phyloP scores from a whole-genome alignment of 2,329 filamentous ascomycete species.

The Ophidiomyces ophidiicola region DNA sequence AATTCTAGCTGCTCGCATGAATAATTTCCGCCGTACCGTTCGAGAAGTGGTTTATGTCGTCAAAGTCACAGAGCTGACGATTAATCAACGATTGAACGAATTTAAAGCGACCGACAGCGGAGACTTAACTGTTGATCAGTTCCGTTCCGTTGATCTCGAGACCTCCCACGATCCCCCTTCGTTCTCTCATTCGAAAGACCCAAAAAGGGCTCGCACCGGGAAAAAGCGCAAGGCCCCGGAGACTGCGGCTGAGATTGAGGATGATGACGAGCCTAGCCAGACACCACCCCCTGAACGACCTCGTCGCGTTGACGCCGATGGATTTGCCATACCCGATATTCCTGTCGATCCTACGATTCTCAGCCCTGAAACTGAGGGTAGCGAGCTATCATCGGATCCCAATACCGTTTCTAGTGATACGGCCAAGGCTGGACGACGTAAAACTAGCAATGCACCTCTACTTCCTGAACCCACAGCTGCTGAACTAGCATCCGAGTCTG shows the following conservation, averaged over 20 bases:
- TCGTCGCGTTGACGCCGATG: slow-evolving; percentile 50
- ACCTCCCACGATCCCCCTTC: slow-evolving; percentile 71
- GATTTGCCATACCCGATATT: slow-evolving; percentile 51
- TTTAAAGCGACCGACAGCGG: slow-evolving; percentile 81
- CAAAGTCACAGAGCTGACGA: slow-evolving; percentile 87
- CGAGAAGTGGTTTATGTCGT: slow-evolving; percentile 96
- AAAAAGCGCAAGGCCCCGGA: slow-evolving; percentile 25
- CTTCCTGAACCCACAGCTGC: slow-evolving; percentile 46
- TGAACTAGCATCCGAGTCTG: slow-evolving; percentile 47
- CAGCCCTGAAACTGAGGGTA: slow-evolving; percentile 5
- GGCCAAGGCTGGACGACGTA: slow-evolving; percentile 19
- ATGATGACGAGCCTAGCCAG: slow-evolving; percentile 35
- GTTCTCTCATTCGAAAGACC: slow-evolving; percentile 49
- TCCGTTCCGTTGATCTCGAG: slow-evolving; percentile 47
- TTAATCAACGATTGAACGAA: slow-evolving; percentile 81
- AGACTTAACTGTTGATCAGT: slow-evolving; percentile 75
- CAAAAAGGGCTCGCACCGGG: slow-evolving; percentile 43
- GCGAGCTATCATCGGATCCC: slow-evolving; percentile 4
- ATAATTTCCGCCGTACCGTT: slow-evolving; percentile 88
- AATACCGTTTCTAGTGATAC: not conserved
- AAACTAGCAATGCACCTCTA: slow-evolving; percentile 22
- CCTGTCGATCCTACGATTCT: slow-evolving; percentile 36
- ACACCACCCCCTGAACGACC: slow-evolving; percentile 18
- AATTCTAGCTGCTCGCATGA: slow-evolving; percentile 91
- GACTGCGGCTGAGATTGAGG: slow-evolving; percentile 34